These are phyloP conservation scores for Neurospora pannonica DNA, from an alignment of 495 filamentous ascomycete genomes.

Conservation along the genomic window DNA sequence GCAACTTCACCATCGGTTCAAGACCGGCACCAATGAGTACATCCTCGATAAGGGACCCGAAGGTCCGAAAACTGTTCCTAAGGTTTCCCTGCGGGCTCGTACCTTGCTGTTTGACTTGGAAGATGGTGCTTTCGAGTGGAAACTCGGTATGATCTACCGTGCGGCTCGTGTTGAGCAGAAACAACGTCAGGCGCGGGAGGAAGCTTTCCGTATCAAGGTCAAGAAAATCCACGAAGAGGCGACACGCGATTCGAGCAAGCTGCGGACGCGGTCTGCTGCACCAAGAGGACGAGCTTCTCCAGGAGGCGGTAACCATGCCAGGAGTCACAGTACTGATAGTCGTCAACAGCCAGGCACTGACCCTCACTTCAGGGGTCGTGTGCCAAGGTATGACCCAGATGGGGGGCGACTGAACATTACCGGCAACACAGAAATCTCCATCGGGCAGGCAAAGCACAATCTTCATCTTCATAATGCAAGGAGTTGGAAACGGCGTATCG, in stretches of 20 bases:
- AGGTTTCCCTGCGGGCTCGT: slow-evolving; percentile 69
- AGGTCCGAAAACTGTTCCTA: slow-evolving; percentile 75
- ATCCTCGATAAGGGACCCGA: slow-evolving; percentile 74
- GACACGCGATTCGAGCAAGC: slow-evolving; percentile 35
- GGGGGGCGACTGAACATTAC: slow-evolving; percentile 56
- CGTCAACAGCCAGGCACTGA: slow-evolving; percentile 26
- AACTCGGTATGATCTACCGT: slow-evolving; percentile 84
- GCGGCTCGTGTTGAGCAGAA: slow-evolving; percentile 78
- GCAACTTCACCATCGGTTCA: slow-evolving; percentile 86
- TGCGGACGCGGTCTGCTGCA: slow-evolving; percentile 40
- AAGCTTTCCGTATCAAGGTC: slow-evolving; percentile 78
- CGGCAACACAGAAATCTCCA: slow-evolving; percentile 56
- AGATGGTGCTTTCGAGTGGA: slow-evolving; percentile 96
- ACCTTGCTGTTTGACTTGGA: slow-evolving; percentile 83
- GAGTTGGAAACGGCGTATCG: slow-evolving; percentile 89
- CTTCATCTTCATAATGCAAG: slow-evolving; percentile 74
- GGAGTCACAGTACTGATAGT: slow-evolving; percentile 48
- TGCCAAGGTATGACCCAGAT: slow-evolving; percentile 65
- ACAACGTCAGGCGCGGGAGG: slow-evolving; percentile 80
- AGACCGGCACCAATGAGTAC: slow-evolving; percentile 77
- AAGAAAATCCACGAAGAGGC: slow-evolving; percentile 69
- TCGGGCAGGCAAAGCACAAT: slow-evolving; percentile 62
- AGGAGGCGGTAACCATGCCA: slow-evolving; percentile 18
- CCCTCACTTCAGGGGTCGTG: slow-evolving; percentile 18
- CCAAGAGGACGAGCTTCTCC: slow-evolving; percentile 31